Evolutionary conservation across 1,139 yeast genomes (phyloP).

Genomic region (Kodamaea plutei): DNA sequence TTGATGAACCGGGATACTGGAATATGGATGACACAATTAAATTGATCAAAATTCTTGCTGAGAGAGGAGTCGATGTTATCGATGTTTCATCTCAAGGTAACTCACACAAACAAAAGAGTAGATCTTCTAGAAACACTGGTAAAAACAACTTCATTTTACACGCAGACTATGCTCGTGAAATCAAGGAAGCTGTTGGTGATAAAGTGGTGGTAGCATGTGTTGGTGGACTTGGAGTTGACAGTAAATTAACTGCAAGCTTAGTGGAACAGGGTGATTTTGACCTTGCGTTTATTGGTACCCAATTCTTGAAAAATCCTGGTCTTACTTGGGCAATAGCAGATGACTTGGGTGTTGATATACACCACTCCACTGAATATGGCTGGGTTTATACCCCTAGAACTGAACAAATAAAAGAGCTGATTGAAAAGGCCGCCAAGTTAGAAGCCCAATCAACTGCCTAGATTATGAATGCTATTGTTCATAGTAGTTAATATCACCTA

Average conservation of each 20-base stretch:
- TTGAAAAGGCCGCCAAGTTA: constrained; percentile 5
- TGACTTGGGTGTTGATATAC: constrained; percentile 37
- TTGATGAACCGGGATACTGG: constrained; percentile 40
- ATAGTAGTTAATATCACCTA: too few relatives aligned
- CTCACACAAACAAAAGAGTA: constrained; percentile 28
- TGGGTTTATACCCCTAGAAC: constrained; percentile 17
- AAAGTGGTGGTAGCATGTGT: constrained; percentile 41
- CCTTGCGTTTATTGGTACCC: constrained; percentile 43
- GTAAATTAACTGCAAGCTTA: constrained; percentile 34
- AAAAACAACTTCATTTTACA: constrained; percentile 29
- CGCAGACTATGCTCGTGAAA: constrained; percentile 34
- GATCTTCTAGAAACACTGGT: constrained; percentile 46
- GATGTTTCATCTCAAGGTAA: constrained; percentile 59
- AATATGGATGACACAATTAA: constrained; percentile 42
- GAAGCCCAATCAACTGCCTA: too few relatives aligned
- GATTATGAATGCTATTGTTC: too few relatives aligned
- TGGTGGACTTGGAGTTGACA: constrained; percentile 36
- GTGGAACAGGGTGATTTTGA: constrained; percentile 43
- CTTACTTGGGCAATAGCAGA: constrained; percentile 48
- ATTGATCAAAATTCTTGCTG: constrained; percentile 37
- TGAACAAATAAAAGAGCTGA: constrained; percentile 7
- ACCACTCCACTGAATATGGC: constrained; percentile 35
- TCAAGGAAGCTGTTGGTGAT: constrained; percentile 44
- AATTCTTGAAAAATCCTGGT: constrained; percentile 46
- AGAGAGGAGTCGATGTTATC: constrained; percentile 47